Base-by-base conservation (phyloP, 2,329 filamentous ascomycete species). In the Fusarium sp. region DNA sequence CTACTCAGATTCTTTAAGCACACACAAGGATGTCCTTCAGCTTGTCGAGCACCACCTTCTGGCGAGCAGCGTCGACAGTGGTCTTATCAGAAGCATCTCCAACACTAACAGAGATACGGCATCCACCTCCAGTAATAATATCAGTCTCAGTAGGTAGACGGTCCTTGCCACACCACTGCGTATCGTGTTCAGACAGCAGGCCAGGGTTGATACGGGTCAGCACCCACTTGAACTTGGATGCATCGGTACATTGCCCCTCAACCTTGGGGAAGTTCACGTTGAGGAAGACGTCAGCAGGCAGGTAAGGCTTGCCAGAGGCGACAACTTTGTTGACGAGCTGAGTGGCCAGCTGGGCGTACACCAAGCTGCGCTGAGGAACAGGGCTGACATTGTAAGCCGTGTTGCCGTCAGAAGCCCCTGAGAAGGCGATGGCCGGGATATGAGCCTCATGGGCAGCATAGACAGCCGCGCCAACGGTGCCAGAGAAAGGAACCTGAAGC, bases 401-500 rank as follows among this genome's bases (percentile, higher is more conserved):
- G 26, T 76, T 79, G 12, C 79, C 78, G 6, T 78, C 77, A 0
- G 81, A 81, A 2, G 75, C 73, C 6, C 88, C 88, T 0, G 84
- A 87, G 76, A 91, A 91, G 13, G 88, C 89, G 53, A 92, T 82
- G n/a, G 84, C 84, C 0, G 89, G 89, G 53, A 91, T 83, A 1
- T 82, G 81, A 2, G 77, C 77, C 19, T 83, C 77, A 36, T 77
- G 73, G 5, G 79, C 83, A 1, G 88, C 87, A 62, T 86, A 85
- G 31, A 78, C 80, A 7, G 88, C 85, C 0, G 86, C 85, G 46
- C 88, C 88, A n/a, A 89, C 85, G 22, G 89, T 91, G 6, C 89
- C 88, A 2, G 88, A 90, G 72, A 89, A 81, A 22, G 77, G 82
- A 0, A 85, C 81, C 2, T 78, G 72, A 12, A 86, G 66, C 32